Percentiles rank a stretch among this genome's conserved stretches.
Conservation (phyloP, 768 basidiomycete species). For the Galerina sulciceps region DNA sequence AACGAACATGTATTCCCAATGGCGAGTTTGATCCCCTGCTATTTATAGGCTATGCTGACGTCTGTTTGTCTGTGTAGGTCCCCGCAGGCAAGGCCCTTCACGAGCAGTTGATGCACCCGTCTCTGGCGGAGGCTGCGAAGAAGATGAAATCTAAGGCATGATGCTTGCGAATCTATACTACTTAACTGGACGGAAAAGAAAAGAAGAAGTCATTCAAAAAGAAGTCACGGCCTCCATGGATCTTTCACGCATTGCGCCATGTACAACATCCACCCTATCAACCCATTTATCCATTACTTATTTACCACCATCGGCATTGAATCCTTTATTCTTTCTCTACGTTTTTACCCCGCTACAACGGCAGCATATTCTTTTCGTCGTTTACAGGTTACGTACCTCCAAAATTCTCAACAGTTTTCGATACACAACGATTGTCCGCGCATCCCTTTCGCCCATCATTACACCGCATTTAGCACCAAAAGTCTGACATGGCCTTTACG, state of each 20-base stretch:
- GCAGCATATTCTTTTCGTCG: slow-evolving; percentile 21
- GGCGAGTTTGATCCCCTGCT: slow-evolving; percentile 45
- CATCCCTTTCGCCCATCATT: neutral
- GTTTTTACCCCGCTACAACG: slow-evolving; percentile 4
- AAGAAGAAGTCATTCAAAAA: slow-evolving; percentile 5
- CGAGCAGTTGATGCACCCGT: slow-evolving; percentile 84
- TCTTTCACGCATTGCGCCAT: slow-evolving; percentile 8
- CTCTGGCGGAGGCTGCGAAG: slow-evolving; percentile 31
- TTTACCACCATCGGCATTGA: neutral
- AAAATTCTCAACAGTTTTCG: neutral
- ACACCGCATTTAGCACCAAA: neutral
- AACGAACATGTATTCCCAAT: slow-evolving; percentile 92
- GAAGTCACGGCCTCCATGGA: slow-evolving; percentile 2
- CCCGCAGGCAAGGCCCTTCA: slow-evolving; percentile 94
- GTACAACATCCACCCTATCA: slow-evolving; percentile 12
- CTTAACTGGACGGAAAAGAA: neutral
- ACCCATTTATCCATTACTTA: slow-evolving; percentile 4
- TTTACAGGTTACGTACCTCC: neutral
- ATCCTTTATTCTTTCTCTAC: neutral
- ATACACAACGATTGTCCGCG: neutral
- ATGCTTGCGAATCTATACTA: neutral
- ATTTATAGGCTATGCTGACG: slow-evolving; percentile 8
- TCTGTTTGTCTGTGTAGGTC: slow-evolving; percentile 49
- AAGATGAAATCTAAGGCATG: slow-evolving; percentile 16
- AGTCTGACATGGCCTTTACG: neutral